Evolutionary conservation across 352 stramenopile genomes (phyloP), one percentile per base, ranked within the genome.

Genomic region (Globisporangium takayamanum): DNA sequence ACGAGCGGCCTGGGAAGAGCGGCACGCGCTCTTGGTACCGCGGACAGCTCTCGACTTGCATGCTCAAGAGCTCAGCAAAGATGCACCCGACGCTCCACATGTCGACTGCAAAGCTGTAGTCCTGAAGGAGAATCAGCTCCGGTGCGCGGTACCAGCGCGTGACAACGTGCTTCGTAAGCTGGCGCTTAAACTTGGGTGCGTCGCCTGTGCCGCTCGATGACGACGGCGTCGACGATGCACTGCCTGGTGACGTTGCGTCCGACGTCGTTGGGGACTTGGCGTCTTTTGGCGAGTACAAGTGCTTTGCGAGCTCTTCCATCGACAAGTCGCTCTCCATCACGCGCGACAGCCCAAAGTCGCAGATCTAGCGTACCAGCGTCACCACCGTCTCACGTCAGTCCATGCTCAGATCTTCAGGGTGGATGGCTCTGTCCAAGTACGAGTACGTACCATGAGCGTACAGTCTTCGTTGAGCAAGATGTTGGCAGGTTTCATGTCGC

Each of bases 21-120:
- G 85, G 85, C 45, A 90, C 83, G 14, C 85, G 85, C 55, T 95
- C 82, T 61, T 93, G 81, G 61, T 95, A 93, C 18, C 83, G 80
- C 18, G 81, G 85, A 59, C 81, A 92, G 59, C 84, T 95, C 41
- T 93, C 83, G 3, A 89, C 80, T 73, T 95, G 85, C 85, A 95
- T 95, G 54, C 84, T 95, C 37, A 95, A 55, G 8, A 95, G 66
- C 61, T 95, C 85, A 10, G 79, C 85, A 58, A 95, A 92, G 70
- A 95, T 95, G 80, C 97, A 99, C 10, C 97, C 97, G 48, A 99
- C 69, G 52, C 94, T 98, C 97, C 97, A 99, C 82, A 99, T 98
- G 72, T 99, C 97, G 61, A 99, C 98, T 12, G 95, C 89, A 49
- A 95, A 94, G 55, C 82, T 93, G 74, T 99, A 99, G 50, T 96